A percentile compares a stretch with the other conserved stretches of the same genome.
phyloP scores from a whole-genome alignment of 345 rosid genomes.

The Geranium rotundifolium region DNA sequence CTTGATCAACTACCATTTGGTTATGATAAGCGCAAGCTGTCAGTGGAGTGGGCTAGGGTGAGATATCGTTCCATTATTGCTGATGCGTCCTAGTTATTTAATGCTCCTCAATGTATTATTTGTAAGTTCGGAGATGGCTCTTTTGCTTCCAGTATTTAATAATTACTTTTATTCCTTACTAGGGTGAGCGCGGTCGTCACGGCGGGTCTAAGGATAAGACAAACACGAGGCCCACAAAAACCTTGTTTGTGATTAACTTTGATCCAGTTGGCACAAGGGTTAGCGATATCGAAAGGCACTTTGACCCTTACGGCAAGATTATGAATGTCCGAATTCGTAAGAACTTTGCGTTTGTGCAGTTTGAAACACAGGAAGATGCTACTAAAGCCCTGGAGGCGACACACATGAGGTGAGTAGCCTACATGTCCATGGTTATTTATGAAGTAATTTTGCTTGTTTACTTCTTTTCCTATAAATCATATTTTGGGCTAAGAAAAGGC shows the following conservation, averaged over 20 bases:
- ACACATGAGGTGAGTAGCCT: constrained; percentile 41
- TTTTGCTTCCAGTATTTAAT: neutral
- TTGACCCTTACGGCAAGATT: constrained; percentile 71
- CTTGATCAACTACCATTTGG: constrained; percentile 63
- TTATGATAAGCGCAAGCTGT: constrained; percentile 55
- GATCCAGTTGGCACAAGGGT: constrained; percentile 65
- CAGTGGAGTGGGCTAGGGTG: constrained; percentile 88
- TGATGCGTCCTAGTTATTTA: neutral
- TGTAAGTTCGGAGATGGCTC: neutral
- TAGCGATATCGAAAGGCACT: constrained; percentile 63
- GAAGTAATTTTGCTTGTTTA: too few species aligned
- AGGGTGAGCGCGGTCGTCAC: constrained; percentile 72
- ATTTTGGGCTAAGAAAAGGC: too few species aligned
- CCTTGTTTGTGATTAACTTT: constrained; percentile 76
- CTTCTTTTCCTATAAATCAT: too few species aligned
- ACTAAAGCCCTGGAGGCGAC: constrained; percentile 68
- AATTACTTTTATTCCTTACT: neutral
- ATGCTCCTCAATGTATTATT: neutral
- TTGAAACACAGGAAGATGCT: constrained; percentile 74
- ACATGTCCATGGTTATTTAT: too few species aligned
- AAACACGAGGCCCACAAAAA: constrained; percentile 72
- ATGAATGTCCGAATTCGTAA: constrained; percentile 57
- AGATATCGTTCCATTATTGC: constrained; percentile 2
- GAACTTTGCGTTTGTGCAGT: constrained; percentile 80
- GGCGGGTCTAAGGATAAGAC: constrained; percentile 43